phyloP scores from a whole-genome alignment of 2,329 filamentous ascomycete species.

The Penicillium griseofulvum region DNA sequence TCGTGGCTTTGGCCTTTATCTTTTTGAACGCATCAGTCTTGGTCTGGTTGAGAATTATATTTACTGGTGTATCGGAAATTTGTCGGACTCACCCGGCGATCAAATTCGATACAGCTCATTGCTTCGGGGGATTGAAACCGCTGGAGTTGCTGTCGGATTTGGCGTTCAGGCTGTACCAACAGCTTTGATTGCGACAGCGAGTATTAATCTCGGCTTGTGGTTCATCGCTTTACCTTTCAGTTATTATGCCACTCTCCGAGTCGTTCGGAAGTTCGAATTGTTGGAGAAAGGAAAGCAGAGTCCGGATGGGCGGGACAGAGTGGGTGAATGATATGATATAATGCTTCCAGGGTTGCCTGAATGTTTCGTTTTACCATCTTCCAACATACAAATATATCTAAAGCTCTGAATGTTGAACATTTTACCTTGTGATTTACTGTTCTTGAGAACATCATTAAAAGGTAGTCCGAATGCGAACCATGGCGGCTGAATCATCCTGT shows the following conservation, averaged over 20 bases:
- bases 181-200: slow-evolving; percentile 43
- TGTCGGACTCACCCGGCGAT: slow-evolving; percentile 46
- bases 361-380: too few species aligned
- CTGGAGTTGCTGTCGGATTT: slow-evolving; percentile 44
- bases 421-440: background rate
- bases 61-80: slow-evolving; percentile 49
- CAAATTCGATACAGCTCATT: slow-evolving; percentile 49
- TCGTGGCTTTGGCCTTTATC: slow-evolving; percentile 45
- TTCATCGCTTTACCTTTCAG: slow-evolving; percentile 46
- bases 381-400: background rate
- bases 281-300: background rate
- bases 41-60: slow-evolving; percentile 47
- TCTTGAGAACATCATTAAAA: background rate
- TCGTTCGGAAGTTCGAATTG: slow-evolving; percentile 41
- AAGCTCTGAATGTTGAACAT: background rate
- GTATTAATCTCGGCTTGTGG: slow-evolving; percentile 47
- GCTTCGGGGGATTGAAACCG: slow-evolving; percentile 45
- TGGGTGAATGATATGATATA: background rate
- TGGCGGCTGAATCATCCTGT: too few species aligned
- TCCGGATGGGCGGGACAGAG: background rate
- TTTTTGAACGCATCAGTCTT: slow-evolving; percentile 42
- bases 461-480: too few species aligned
- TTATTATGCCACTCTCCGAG: slow-evolving; percentile 45
- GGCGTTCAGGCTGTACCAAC: slow-evolving; percentile 48
- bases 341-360: background rate